Conservation (phyloP, 331 rosid genomes). For the Pyrus hybrid region DNA sequence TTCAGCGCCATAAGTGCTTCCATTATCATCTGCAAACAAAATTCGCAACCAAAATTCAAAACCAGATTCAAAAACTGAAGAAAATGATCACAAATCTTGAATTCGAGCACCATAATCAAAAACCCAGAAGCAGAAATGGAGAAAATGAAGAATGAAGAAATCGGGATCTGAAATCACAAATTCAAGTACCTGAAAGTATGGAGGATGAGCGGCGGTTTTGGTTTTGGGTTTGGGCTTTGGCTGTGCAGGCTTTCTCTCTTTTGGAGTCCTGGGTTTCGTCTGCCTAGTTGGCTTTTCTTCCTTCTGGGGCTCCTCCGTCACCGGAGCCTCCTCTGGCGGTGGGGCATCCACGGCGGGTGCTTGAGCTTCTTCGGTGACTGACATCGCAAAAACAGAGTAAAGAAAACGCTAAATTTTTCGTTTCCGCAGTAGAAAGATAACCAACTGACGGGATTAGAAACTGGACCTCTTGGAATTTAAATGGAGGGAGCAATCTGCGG, state of each 20-base stretch:
- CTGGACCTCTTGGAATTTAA: constrained; percentile 9
- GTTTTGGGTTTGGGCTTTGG: constrained; percentile 27
- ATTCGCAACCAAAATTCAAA: background rate
- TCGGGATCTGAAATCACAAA: background rate
- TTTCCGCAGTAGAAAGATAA: background rate
- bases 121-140: background rate
- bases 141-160: background rate
- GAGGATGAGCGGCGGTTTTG: constrained; percentile 73
- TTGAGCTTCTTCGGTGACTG: constrained; percentile 28
- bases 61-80: background rate
- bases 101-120: background rate
- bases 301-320: constrained; percentile 25
- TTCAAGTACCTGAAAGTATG: constrained; percentile 61
- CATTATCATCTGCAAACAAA: constrained; percentile 56
- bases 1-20: constrained; percentile 63
- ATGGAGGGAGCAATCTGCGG: constrained; percentile 17
- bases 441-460: background rate
- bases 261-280: constrained; percentile 41
- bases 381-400: constrained; percentile 25
- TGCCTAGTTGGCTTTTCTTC: constrained; percentile 31
- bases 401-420: background rate
- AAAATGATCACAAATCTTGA: no score
- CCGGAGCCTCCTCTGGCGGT: constrained; percentile 16
- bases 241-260: constrained; percentile 42
- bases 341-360: constrained; percentile 14